These are phyloP conservation scores for Flaveria robusta DNA, from an alignment of 129 eudicot species.

Conservation along the genomic window DNA sequence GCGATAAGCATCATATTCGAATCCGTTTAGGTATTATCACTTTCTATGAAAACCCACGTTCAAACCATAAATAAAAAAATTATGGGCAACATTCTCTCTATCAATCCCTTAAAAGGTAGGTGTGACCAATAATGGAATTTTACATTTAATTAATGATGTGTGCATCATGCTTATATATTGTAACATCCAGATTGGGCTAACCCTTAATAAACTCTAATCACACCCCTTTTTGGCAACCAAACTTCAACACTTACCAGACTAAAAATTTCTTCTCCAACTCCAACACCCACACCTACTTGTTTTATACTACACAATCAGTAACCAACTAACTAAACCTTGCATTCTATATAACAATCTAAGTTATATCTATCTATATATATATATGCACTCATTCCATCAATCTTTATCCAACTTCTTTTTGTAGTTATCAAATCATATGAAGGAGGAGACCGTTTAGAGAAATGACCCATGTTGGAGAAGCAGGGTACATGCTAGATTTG, in stretches of 20 bases:
- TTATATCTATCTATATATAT: not conserved
- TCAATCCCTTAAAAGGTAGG: slow-evolving; percentile 7
- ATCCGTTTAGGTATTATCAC: no score
- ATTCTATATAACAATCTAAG: slow-evolving; percentile 26
- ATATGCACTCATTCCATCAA: not conserved
- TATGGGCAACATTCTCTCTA: not conserved
- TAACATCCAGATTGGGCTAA: slow-evolving; percentile 2
- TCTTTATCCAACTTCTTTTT: not conserved
- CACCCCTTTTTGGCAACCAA: slow-evolving; percentile 36
- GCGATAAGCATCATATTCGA: no score
- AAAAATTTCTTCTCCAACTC: slow-evolving; percentile 28
- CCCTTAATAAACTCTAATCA: slow-evolving; percentile 7
- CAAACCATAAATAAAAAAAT: no score
- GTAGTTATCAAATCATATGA: not conserved
- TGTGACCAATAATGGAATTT: slow-evolving; percentile 13
- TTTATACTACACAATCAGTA: slow-evolving; percentile 10
- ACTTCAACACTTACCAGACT: slow-evolving; percentile 38
- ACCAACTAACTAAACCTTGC: not conserved
- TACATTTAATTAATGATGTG: slow-evolving; percentile 4
- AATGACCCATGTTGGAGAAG: slow-evolving; percentile 66
- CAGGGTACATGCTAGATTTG: slow-evolving; percentile 77
- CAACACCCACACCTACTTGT: slow-evolving; percentile 29
- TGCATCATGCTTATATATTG: slow-evolving; percentile 25
- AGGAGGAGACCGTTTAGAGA: slow-evolving; percentile 13
- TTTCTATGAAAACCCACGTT: no score